These are phyloP conservation scores for Tremellales sp. DNA, from an alignment of 1,284 basidiomycete species.

Conservation along the genomic window DNA sequence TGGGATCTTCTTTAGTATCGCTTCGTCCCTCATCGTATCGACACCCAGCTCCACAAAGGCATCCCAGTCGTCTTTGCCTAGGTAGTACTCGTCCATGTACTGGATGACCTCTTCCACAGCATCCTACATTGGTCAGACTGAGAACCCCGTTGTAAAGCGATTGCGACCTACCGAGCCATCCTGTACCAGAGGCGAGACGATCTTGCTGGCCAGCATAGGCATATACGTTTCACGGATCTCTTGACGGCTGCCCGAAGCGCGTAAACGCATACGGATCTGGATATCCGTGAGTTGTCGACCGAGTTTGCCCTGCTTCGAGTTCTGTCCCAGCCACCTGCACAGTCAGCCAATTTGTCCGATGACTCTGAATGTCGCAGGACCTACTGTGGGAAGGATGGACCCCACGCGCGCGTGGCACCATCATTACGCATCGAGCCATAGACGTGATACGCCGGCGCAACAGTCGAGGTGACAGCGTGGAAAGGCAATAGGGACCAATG, in stretches of 20 bases:
- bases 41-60: slow-evolving; percentile 89
- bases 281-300: slow-evolving; percentile 78
- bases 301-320: slow-evolving; percentile 86
- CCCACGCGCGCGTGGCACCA: slow-evolving; percentile 54
- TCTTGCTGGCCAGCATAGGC: slow-evolving; percentile 71
- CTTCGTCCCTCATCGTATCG: slow-evolving; percentile 68
- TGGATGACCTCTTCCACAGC: slow-evolving; percentile 77
- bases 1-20: slow-evolving; percentile 77
- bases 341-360: neutral
- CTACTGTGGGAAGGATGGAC: slow-evolving; percentile 73
- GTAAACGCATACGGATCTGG: slow-evolving; percentile 90
- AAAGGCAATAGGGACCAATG: slow-evolving; percentile 94
- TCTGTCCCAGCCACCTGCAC: slow-evolving; percentile 88
- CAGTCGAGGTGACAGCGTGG: slow-evolving; percentile 84
- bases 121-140: slow-evolving; percentile 54
- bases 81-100: slow-evolving; percentile 89
- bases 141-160: too few species aligned
- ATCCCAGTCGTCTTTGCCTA: slow-evolving; percentile 94
- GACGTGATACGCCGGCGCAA: slow-evolving; percentile 74
- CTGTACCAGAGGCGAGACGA: slow-evolving; percentile 70
- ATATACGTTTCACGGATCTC: slow-evolving; percentile 91
- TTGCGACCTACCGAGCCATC: slow-evolving; percentile 47
- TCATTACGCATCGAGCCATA: slow-evolving; percentile 57
- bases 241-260: slow-evolving; percentile 78
- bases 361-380: slow-evolving; percentile 32